Evolutionary conservation across 2,329 filamentous ascomycete species (phyloP), one percentile per base, ranked within the genome.

Genomic region (Talaromyces sp.): DNA sequence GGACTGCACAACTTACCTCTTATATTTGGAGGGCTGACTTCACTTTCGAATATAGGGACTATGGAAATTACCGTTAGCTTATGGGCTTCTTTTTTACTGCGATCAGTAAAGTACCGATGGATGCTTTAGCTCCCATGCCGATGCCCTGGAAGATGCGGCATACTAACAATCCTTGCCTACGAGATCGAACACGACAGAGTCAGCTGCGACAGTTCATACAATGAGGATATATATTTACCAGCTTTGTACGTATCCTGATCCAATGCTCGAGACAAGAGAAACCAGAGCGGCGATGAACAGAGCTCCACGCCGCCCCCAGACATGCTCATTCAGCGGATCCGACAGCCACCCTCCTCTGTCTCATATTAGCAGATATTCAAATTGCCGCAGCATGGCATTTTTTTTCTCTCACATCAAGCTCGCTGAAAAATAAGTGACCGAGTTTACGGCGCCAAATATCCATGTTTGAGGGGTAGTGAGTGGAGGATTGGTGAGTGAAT

Each of bases 71-170:
- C 25, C 22, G 22, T 56, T 32, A 42, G 53, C 11, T 53, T 53
- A 5, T 13, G 25, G 22, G 9, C 19, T 25, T 6, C 39, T 17
- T 55, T 32, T 7, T 54, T 17, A n/a, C 22, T 17, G 8, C 27
- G 15, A 11, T 25, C 10, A 42, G 39, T 9, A 9, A 58, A 32
- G 10, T 53, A 63, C 62, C 62, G 39, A 72, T 65, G 3, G 67
- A 68, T 8, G 70, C 72, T 57, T 74, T 73, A 25, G 66, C 66
- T 1, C 72, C 72, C 70, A 73, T 73, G 30, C 72, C 72, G 27
- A 73, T 67, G 4, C 72, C 72, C 25, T 73, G 65, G 7, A 73
- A 59, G 36, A 72, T 63, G 5, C 73, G 69, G 63, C 68, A 73
- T 28, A 59, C 67, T 3, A 75, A 63, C 4, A 75, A 32, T 13